Base-by-base conservation (phyloP, 305 asterid species). In the Stenogyne calaminthoides region DNA sequence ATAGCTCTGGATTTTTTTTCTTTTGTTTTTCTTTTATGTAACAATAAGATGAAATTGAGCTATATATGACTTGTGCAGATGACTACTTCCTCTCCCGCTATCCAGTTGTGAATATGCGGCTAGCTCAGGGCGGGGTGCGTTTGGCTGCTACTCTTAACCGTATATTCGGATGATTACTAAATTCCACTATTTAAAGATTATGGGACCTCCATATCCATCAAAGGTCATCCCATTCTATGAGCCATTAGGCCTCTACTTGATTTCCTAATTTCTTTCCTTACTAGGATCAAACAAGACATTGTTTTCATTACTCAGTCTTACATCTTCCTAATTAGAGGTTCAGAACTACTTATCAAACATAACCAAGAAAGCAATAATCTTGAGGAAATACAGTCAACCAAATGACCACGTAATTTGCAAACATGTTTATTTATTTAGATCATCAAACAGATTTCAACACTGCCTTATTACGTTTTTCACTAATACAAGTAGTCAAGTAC, bases 61-160 rank as follows among this genome's bases (percentile, higher is more conserved):
- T 37, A 54, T 0, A 8, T 0, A 51, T 40, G 44, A 29, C 12
- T 54, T 46, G 4, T 64, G 88, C 97, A 93, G 97, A 93, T 75
- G 87, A 86, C 32, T 93, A 93, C 77, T 93, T 89, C 80, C 18
- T 69, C 15, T 79, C 88, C n/a, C 91, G 97, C 40, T 77, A 67
- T 15, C 95, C 93, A 12, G 84, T 83, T 18, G 96, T 87, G 73
- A 83, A 84, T 59, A 67, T 82, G 81, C 79, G 97, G 34, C 81
- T 93, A 51, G 97, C 97, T 74, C 96, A 93, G 77, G 96, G 91
- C 1, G 96, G 97, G 27, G 96, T 91, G 25, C 96, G 97, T 29
- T 70, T 93, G 66, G 97, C 98, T 11, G 96, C 97, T 14, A 88
- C 86, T 29, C 93, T 93, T 20, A 93, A 93, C 80, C 90, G 91